These are phyloP conservation scores for Aegilops tauschii DNA, from an alignment of 176 grass and related monocot species.

Conservation along the genomic window DNA sequence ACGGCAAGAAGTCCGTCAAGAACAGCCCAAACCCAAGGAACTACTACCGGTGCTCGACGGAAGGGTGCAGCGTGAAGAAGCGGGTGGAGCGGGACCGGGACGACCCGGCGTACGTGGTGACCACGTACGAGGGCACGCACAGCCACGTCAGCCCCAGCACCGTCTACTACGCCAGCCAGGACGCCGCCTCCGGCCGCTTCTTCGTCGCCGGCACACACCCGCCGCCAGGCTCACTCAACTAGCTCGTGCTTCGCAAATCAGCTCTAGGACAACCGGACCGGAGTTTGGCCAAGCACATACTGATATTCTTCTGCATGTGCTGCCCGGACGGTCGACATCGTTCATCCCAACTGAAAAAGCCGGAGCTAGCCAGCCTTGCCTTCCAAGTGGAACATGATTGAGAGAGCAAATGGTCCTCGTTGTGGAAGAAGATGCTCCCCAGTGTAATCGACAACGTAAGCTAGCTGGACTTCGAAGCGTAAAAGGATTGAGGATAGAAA, in stretches of 20 bases:
- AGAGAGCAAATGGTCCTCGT: neutral
- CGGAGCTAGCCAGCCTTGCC: neutral
- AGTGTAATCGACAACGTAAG: neutral
- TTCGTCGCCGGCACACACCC: constrained; percentile 76
- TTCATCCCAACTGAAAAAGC: neutral
- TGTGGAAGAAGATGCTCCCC: neutral
- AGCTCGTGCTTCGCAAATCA: neutral
- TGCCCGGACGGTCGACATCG: neutral
- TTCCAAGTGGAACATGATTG: neutral
- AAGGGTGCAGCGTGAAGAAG: constrained; percentile 95
- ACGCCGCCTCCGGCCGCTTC: constrained; percentile 74
- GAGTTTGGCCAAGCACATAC: neutral
- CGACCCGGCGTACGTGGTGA: constrained; percentile 87
- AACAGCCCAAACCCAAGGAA: constrained; percentile 97
- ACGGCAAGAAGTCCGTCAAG: constrained; percentile 99
- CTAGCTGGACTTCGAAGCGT: neutral
- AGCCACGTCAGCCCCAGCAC: constrained; percentile 84
- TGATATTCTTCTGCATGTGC: too few species aligned
- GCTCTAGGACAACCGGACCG: neutral
- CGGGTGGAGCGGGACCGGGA: constrained; percentile 89
- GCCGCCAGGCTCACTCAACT: constrained; percentile 38
- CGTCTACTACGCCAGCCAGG: constrained; percentile 88
- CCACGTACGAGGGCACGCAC: constrained; percentile 88
- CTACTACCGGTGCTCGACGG: constrained; percentile 95
- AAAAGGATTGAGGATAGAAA: neutral